Evolutionary conservation across 169 alveolate species (phyloP), one percentile per base, ranked within the genome.

Genomic region (Plasmodium malariae): DNA sequence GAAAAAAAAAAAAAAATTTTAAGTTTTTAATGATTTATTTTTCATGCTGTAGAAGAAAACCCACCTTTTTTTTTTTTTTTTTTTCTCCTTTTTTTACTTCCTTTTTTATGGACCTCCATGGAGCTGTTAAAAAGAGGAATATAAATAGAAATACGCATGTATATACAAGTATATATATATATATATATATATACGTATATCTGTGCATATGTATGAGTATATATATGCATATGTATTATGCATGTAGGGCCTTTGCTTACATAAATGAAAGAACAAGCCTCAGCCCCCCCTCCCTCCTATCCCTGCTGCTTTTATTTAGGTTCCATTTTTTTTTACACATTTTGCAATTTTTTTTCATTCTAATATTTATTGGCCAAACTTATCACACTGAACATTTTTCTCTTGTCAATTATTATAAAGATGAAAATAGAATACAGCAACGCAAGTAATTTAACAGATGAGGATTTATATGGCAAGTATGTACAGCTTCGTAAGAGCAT

Each of bases 401-500:
- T n/a, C n/a, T n/a, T n/a, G n/a, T n/a, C n/a, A n/a, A n/a, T n/a
- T 45, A 7, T 67, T 6, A 37, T 3, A 40, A 67, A 21, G 17
- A 62, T 74, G 54, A 30, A 74, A 5, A 51, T 48, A 9, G 51
- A 6, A 26, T 21, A 24, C 28, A 36, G 26, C 19, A 30, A 71
- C 24, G 6, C 69, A 34, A 49, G 34, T 14, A 7, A 49, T 34
- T 51, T 34, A 21, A n/a, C 67, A 24, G 88, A 74, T 21, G 70
- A 74, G 55, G 88, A 74, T 19, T 5, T 74, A 60, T 36, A 60
- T 37, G 60, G n/a, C 36, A 57, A 43, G 40, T 74, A 30, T 45
- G 17, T 26, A 26, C 67, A 74, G 17, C 51, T 74, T n/a, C 45
- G 69, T 4, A 54, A 74, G 30, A 40, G 26, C 36, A 74, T 74